phyloP scores from a whole-genome alignment of 306 rosid species.

The Castanea crenata region DNA sequence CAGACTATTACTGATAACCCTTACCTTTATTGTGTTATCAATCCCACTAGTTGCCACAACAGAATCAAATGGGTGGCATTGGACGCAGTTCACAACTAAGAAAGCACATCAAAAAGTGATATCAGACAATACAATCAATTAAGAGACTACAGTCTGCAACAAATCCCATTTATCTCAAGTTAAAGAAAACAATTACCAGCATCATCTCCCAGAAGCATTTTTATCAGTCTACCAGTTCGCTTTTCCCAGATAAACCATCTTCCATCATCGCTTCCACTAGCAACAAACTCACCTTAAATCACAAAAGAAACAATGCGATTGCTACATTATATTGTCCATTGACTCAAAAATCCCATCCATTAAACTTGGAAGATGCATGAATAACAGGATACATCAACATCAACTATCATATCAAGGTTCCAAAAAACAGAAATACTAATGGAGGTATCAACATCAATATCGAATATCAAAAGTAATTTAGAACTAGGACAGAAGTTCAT shows the following conservation, averaged over 20 bases:
- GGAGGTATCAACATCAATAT: background rate
- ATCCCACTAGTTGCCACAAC: slow-evolving; percentile 96
- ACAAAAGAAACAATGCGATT: slow-evolving; percentile 13
- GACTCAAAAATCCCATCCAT: slow-evolving; percentile 1
- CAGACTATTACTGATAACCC: slow-evolving; percentile 15
- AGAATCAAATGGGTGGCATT: slow-evolving; percentile 89
- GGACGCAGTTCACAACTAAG: slow-evolving; percentile 91
- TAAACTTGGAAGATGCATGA: background rate
- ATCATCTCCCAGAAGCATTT: slow-evolving; percentile 84
- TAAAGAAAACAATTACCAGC: slow-evolving; percentile 53
- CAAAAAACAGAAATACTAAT: background rate
- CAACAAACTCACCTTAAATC: slow-evolving; percentile 78
- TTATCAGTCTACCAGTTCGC: slow-evolving; percentile 80
- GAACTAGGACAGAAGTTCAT: background rate
- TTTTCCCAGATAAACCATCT: slow-evolving; percentile 99
- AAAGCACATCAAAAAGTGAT: slow-evolving; percentile 19
- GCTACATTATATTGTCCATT: slow-evolving; percentile 3
- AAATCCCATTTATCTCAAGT: background rate
- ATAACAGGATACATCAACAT: slow-evolving; percentile 3
- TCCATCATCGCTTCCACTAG: slow-evolving; percentile 99
- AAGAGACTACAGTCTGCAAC: slow-evolving; percentile 8
- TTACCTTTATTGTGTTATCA: slow-evolving; percentile 91
- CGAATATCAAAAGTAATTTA: background rate
- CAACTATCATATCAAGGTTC: background rate
- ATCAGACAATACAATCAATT: slow-evolving; percentile 14